Conservation (phyloP, 768 basidiomycete species). For the Leccinum uliginosum region DNA sequence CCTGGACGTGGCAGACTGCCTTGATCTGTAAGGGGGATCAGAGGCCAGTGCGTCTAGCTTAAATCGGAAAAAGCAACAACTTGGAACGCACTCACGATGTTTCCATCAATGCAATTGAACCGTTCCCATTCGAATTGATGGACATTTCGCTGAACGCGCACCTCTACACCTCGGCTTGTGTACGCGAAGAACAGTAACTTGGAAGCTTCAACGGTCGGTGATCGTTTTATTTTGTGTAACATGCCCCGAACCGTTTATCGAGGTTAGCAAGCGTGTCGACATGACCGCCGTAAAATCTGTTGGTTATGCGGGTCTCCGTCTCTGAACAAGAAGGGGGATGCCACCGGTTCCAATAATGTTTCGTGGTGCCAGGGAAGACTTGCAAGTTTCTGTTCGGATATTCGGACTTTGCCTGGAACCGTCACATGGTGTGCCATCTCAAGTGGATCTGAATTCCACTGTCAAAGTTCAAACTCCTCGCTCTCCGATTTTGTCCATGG, state of each 20-base stretch:
- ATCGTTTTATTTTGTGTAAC: slow-evolving; percentile 3
- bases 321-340: background rate
- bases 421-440: no score
- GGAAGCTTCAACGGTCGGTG: slow-evolving; percentile 12
- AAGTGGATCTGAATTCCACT: background rate
- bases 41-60: slow-evolving; percentile 7
- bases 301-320: background rate
- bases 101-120: slow-evolving; percentile 4
- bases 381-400: background rate
- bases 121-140: no score
- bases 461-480: background rate
- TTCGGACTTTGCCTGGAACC: background rate
- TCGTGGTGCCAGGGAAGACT: no score
- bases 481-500: background rate
- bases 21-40: slow-evolving; percentile 10
- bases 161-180: no score
- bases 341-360: background rate
- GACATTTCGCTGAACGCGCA: no score
- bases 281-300: slow-evolving; percentile 2
- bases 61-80: slow-evolving; percentile 13
- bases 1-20: background rate
- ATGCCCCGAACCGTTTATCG: background rate
- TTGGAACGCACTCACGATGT: slow-evolving; percentile 9
- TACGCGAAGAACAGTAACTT: background rate
- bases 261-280: background rate